A percentile compares a stretch with the other conserved stretches of the same genome.
phyloP scores from a whole-genome alignment of 805 yeast genomes.

The Candida palmyrensis region DNA sequence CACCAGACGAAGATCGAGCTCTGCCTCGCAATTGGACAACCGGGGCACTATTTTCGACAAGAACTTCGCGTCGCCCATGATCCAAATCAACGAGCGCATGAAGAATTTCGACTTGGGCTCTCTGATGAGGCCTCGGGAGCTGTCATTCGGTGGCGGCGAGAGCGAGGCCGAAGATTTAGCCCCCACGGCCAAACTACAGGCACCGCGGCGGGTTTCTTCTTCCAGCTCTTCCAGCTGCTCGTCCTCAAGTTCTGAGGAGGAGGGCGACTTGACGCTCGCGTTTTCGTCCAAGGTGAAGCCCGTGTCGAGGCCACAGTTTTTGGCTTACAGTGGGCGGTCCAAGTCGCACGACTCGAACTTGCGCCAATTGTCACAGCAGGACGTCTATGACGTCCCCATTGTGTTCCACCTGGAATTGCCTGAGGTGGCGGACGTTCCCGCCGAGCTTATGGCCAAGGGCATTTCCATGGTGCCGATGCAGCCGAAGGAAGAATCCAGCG shows the following conservation, averaged over 20 bases:
- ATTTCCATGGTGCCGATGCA: slow-evolving; percentile 12
- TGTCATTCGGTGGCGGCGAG: slow-evolving; percentile 1
- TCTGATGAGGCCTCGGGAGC: slow-evolving; percentile 26
- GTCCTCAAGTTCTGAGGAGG: slow-evolving; percentile 31
- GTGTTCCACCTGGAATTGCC: slow-evolving; percentile 22
- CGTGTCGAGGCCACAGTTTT: slow-evolving; percentile 27
- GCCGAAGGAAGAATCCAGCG: slow-evolving; percentile 3
- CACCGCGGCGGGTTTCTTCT: slow-evolving; percentile 3
- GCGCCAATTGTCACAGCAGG: slow-evolving; percentile 18
- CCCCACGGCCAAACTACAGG: slow-evolving; percentile 4
- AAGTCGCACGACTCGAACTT: slow-evolving; percentile 39
- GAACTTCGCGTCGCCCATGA: background rate
- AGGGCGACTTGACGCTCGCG: slow-evolving; percentile 40
- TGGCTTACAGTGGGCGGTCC: slow-evolving; percentile 29
- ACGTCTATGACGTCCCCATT: slow-evolving; percentile 22
- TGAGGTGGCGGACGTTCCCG: slow-evolving; percentile 40
- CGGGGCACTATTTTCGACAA: background rate
- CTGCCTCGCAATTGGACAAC: slow-evolving; percentile 2
- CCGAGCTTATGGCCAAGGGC: slow-evolving; percentile 27
- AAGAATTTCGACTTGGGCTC: slow-evolving; percentile 29
- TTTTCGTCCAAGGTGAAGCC: slow-evolving; percentile 38
- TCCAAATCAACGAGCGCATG: slow-evolving; percentile 25
- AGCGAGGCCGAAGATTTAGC: slow-evolving; percentile 10
- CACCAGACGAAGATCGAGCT: slow-evolving; percentile 4
- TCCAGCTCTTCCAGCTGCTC: slow-evolving; percentile 9